A percentile compares a stretch with the other conserved stretches of the same genome.
Evolutionary conservation across 495 filamentous ascomycete genomes (phyloP).

Genomic region (Elaphomyces granulatus): DNA sequence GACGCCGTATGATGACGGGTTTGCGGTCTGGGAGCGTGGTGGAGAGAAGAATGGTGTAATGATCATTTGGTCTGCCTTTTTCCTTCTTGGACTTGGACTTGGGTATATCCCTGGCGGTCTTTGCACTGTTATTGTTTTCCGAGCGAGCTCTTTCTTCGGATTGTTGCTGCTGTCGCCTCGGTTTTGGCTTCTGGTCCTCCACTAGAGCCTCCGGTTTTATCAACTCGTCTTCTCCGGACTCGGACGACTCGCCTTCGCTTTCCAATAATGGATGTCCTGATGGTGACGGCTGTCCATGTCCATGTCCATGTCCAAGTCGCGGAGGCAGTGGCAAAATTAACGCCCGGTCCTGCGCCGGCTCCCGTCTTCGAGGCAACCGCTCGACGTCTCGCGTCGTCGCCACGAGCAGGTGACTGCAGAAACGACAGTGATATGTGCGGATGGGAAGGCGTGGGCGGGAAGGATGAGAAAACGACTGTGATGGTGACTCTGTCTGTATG

Average conservation of each 20-base stretch:
- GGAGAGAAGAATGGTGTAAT: constrained; percentile 37
- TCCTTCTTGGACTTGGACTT: neutral
- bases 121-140: neutral
- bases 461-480: neutral
- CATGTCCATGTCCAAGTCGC: constrained; percentile 21
- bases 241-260: neutral
- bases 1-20: constrained; percentile 40
- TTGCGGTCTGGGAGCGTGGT: constrained; percentile 33
- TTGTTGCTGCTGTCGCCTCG: neutral
- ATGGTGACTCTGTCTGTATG: neutral
- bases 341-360: neutral
- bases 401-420: constrained; percentile 58
- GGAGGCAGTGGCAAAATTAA: constrained; percentile 8
- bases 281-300: neutral
- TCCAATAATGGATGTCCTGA: neutral
- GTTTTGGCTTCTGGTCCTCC: neutral
- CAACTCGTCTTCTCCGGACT: neutral
- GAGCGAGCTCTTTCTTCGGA: neutral
- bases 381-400: constrained; percentile 44
- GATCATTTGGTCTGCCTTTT: constrained; percentile 7
- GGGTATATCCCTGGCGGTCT: constrained; percentile 5
- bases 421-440: constrained; percentile 56
- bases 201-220: neutral
- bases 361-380: constrained; percentile 37
- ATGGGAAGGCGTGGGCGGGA: constrained; percentile 25